These are phyloP conservation scores for Claviceps maximensis DNA, from an alignment of 2,329 filamentous ascomycete species.

Conservation along the genomic window DNA sequence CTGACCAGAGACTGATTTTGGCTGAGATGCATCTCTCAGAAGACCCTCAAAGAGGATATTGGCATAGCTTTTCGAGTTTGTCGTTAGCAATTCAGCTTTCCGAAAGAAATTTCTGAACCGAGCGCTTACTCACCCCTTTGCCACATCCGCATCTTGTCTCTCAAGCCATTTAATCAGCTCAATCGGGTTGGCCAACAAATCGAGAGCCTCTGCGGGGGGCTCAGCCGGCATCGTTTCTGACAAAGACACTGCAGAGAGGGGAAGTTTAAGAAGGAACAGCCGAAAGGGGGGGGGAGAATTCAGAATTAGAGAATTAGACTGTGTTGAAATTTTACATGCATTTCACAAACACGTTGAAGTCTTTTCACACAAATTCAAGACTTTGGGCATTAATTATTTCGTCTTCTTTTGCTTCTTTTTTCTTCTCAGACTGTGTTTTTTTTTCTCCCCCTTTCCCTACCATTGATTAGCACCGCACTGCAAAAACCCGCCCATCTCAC, in stretches of 20 bases:
- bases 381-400: not conserved
- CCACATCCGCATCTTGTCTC: slow-evolving; percentile 19
- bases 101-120: not conserved
- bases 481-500: not conserved
- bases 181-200: slow-evolving; percentile 23
- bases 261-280: not conserved
- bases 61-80: slow-evolving; percentile 16
- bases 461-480: not conserved
- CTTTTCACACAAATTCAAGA: not conserved
- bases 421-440: not conserved
- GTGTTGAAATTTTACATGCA: not conserved
- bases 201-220: slow-evolving; percentile 15
- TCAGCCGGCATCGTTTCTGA: slow-evolving; percentile 9
- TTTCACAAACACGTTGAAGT: not conserved
- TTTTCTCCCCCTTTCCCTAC: not conserved
- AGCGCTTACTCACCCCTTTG: slow-evolving; percentile 22
- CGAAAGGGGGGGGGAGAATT: too few relatives aligned
- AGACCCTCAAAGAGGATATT: slow-evolving; percentile 33
- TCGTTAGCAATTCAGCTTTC: slow-evolving; percentile 2
- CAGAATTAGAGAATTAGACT: not conserved
- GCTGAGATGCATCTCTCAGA: slow-evolving; percentile 35
- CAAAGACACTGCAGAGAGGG: not conserved
- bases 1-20: slow-evolving; percentile 41
- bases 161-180: slow-evolving; percentile 30
- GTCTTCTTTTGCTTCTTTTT: not conserved